Percentiles rank a stretch among this genome's conserved stretches.
These are phyloP conservation scores for Lophiostoma macrostomum DNA, from an alignment of 495 filamentous ascomycete species.

Conservation along the genomic window DNA sequence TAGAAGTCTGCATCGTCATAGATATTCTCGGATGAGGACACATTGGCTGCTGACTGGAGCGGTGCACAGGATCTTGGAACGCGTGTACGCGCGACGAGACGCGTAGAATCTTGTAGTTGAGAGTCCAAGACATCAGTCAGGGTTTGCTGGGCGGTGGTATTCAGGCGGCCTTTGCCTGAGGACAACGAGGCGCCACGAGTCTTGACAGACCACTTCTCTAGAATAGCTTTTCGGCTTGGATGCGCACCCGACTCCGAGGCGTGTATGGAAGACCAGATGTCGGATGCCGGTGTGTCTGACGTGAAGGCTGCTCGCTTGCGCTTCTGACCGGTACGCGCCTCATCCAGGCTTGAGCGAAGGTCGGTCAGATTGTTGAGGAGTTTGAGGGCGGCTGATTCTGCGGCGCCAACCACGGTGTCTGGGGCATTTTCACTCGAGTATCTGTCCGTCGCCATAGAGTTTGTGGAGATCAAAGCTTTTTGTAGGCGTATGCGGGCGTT, in stretches of 20 bases:
- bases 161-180: constrained; percentile 40
- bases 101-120: constrained; percentile 64
- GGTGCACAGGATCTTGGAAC: constrained; percentile 72
- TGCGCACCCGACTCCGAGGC: constrained; percentile 56
- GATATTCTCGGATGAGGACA: constrained; percentile 50
- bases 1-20: constrained; percentile 96
- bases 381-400: constrained; percentile 81
- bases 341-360: constrained; percentile 60
- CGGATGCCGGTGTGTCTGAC: constrained; percentile 47
- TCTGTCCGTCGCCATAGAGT: constrained; percentile 58
- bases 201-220: constrained; percentile 69
- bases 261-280: constrained; percentile 72
- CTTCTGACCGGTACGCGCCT: constrained; percentile 55
- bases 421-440: neutral
- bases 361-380: constrained; percentile 81
- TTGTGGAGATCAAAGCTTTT: constrained; percentile 77
- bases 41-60: constrained; percentile 53
- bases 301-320: constrained; percentile 47
- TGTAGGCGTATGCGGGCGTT: constrained; percentile 87
- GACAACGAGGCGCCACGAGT: constrained; percentile 49
- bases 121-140: constrained; percentile 71
- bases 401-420: constrained; percentile 59
- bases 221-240: constrained; percentile 51
- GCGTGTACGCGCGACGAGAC: constrained; percentile 64
- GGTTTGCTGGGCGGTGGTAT: constrained; percentile 48